These are phyloP conservation scores for Lippia alba DNA, from an alignment of 305 asterid species.

Conservation along the genomic window DNA sequence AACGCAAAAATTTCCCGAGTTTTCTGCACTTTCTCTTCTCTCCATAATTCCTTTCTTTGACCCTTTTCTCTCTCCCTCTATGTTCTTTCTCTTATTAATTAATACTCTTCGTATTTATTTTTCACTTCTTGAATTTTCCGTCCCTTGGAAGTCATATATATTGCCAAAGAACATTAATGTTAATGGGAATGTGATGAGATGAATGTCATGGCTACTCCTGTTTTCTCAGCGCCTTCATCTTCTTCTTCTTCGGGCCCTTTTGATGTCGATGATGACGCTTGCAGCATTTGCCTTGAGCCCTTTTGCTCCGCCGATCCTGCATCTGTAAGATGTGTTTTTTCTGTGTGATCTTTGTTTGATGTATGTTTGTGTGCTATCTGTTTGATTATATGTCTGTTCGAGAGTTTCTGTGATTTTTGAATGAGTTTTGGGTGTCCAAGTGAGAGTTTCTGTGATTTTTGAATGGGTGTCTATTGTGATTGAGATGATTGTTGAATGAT, in stretches of 20 bases:
- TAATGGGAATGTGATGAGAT: neutral
- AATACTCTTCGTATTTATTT: neutral
- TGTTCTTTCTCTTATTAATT: neutral
- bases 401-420: neutral
- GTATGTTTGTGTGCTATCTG: conserved; percentile 1
- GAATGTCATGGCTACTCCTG: conserved; percentile 19
- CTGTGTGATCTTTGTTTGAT: conserved; percentile 14
- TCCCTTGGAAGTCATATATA: neutral
- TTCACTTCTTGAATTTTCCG: conserved; percentile 34
- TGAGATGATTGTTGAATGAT: neutral
- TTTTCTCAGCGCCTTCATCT: conserved; percentile 24
- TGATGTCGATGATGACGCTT: conserved; percentile 43
- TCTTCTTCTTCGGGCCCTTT: neutral
- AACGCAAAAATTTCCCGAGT: conserved; percentile 34
- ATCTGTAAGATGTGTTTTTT: conserved; percentile 40
- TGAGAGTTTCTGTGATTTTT: neutral
- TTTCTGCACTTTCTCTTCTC: conserved; percentile 33
- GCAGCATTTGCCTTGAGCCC: conserved; percentile 67
- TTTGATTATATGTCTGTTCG: neutral
- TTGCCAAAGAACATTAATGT: too few species aligned
- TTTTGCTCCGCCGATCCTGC: conserved; percentile 51
- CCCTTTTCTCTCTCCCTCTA: conserved; percentile 11
- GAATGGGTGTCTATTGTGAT: neutral
- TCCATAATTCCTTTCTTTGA: conserved; percentile 32
- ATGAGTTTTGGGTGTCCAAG: neutral